phyloP scores from a whole-genome alignment of 495 filamentous ascomycete genomes.

The Neurospora sp. region DNA sequence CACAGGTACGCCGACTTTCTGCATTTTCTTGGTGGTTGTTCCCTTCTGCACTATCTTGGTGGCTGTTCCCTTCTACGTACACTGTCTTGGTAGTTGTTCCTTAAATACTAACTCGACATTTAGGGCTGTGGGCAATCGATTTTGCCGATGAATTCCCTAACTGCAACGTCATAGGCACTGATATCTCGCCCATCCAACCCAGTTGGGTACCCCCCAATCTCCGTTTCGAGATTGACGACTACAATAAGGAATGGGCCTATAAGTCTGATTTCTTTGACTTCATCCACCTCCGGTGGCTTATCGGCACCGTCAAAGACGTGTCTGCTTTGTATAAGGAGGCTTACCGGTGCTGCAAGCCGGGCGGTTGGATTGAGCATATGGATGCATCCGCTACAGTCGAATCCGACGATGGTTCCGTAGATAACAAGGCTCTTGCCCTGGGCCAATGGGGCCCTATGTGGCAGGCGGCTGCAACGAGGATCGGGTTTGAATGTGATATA shows the following conservation, averaged over 20 bases:
- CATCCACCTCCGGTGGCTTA: slow-evolving; percentile 45
- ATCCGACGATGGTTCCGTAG: not conserved
- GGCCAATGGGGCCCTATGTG: slow-evolving; percentile 24
- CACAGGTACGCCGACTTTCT: too few species aligned
- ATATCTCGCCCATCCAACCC: slow-evolving; percentile 51
- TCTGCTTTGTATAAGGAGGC: slow-evolving; percentile 24
- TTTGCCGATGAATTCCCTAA: slow-evolving; percentile 7
- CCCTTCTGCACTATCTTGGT: too few species aligned
- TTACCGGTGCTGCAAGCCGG: slow-evolving; percentile 25
- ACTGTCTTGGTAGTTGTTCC: too few species aligned
- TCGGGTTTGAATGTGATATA: slow-evolving; percentile 5
- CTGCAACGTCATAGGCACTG: slow-evolving; percentile 39
- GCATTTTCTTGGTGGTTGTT: not conserved
- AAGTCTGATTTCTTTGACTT: slow-evolving; percentile 38
- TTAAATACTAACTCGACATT: not conserved
- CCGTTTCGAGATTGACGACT: slow-evolving; percentile 49
- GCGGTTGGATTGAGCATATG: slow-evolving; percentile 22
- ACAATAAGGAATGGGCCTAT: slow-evolving; percentile 43
- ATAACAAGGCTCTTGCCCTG: slow-evolving; percentile 1
- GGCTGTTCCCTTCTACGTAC: too few species aligned
- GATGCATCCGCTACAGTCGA: not conserved
- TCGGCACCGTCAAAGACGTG: slow-evolving; percentile 42
- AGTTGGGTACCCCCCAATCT: slow-evolving; percentile 45
- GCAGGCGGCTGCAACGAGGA: slow-evolving; percentile 7
- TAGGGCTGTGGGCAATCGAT: not conserved